Evolutionary conservation across 2,329 filamentous ascomycete genomes (phyloP).

Genomic region (Tolypocladium capitatum): DNA sequence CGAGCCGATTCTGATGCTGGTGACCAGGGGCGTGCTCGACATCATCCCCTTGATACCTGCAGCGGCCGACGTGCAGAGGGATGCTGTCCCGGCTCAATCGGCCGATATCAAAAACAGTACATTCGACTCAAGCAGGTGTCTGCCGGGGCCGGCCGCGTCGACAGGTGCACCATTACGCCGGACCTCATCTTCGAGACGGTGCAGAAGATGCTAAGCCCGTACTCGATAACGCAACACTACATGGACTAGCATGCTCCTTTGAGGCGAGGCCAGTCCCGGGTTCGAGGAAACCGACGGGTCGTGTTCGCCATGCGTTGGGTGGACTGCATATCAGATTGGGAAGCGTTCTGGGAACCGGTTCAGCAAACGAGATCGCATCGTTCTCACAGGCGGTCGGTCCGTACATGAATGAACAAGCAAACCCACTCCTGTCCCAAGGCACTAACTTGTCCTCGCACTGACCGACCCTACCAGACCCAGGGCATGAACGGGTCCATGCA

Average conservation of each 20-base stretch:
- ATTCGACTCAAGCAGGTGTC: slow-evolving; percentile 44
- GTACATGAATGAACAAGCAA: too few relatives aligned
- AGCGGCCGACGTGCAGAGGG: not conserved
- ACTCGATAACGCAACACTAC: slow-evolving; percentile 49
- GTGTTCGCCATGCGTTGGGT: slow-evolving; percentile 4
- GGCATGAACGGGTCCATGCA: slow-evolving; percentile 65
- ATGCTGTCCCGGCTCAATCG: not conserved
- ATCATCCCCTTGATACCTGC: slow-evolving; percentile 15
- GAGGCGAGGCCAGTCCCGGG: not conserved
- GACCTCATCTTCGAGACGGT: slow-evolving; percentile 50
- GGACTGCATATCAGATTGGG: slow-evolving; percentile 42
- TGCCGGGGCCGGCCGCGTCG: slow-evolving; percentile 33
- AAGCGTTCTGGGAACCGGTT: slow-evolving; percentile 49
- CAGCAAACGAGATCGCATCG: slow-evolving; percentile 43
- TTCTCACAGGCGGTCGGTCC: slow-evolving; percentile 53
- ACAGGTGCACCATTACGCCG: slow-evolving; percentile 49
- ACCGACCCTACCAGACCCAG: slow-evolving; percentile 30
- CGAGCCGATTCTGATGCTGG: not conserved
- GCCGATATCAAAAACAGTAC: slow-evolving; percentile 44
- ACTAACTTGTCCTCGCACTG: slow-evolving; percentile 24
- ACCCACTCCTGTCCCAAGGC: not conserved
- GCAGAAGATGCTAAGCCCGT: slow-evolving; percentile 52
- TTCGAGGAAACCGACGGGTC: not conserved
- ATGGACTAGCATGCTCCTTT: slow-evolving; percentile 44
- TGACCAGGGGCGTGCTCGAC: slow-evolving; percentile 28